Conservation (phyloP, 148 eudicot species). For the Hydrangea macrophylla region DNA sequence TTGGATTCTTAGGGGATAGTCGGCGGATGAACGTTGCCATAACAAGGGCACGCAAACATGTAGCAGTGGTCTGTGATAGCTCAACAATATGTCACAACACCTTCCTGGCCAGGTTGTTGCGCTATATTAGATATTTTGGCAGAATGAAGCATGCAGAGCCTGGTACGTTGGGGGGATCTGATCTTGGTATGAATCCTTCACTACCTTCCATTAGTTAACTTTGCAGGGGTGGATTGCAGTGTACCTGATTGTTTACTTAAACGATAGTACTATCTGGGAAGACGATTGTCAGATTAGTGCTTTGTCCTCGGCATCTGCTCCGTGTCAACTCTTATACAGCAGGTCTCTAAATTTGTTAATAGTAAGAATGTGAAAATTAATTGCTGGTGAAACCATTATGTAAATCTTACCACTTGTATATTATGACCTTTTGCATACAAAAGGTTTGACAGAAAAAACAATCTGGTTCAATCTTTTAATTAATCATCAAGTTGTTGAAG, state of each 20-base stretch:
- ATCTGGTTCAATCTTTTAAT: background rate
- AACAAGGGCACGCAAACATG: constrained; percentile 86
- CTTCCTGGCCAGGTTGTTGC: constrained; percentile 74
- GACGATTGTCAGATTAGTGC: background rate
- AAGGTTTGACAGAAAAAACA: background rate
- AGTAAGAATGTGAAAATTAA: background rate
- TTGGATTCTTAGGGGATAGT: constrained; percentile 82
- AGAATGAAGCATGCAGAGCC: constrained; percentile 80
- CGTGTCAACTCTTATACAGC: background rate
- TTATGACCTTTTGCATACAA: too few relatives aligned
- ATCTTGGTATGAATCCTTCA: constrained; percentile 63
- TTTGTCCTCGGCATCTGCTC: constrained; percentile 4
- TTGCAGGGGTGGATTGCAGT: background rate
- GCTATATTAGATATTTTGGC: constrained; percentile 78
- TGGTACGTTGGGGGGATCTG: constrained; percentile 58
- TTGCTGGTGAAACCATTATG: background rate
- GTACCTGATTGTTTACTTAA: background rate
- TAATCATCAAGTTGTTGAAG: too few relatives aligned
- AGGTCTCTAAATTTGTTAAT: background rate
- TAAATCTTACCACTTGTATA: too few relatives aligned
- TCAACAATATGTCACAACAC: constrained; percentile 91
- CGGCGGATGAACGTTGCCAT: constrained; percentile 89
- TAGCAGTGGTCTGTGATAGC: constrained; percentile 80
- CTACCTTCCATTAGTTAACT: constrained; percentile 56
- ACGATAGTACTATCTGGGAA: background rate